A percentile compares a stretch with the other conserved stretches of the same genome.
Evolutionary conservation across 495 filamentous ascomycete species (phyloP).

Genomic region (Neurospora sp.): DNA sequence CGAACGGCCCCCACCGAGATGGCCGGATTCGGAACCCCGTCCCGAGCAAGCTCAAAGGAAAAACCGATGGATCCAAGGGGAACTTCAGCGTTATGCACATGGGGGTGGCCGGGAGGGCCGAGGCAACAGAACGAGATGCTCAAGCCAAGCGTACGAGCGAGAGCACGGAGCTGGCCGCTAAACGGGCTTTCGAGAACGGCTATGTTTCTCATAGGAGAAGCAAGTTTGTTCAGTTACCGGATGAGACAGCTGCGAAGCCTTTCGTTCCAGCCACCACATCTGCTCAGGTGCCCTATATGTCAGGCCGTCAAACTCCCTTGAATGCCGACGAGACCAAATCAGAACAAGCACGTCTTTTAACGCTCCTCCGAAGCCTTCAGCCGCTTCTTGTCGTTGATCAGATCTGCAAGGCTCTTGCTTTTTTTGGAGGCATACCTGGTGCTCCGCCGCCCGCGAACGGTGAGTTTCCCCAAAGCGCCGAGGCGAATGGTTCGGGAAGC

Average conservation of each 20-base stretch:
- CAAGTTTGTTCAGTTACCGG: slow-evolving; percentile 26
- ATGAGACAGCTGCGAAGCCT: slow-evolving; percentile 15
- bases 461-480: slow-evolving; percentile 42
- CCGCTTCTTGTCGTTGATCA: slow-evolving; percentile 45
- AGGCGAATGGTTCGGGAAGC: slow-evolving; percentile 42
- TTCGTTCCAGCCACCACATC: slow-evolving; percentile 6
- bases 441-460: slow-evolving; percentile 42
- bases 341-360: slow-evolving; percentile 45
- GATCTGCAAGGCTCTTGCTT: slow-evolving; percentile 47
- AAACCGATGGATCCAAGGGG: slow-evolving; percentile 46
- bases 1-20: slow-evolving; percentile 25
- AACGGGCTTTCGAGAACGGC: slow-evolving; percentile 37
- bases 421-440: slow-evolving; percentile 47
- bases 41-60: slow-evolving; percentile 46
- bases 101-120: slow-evolving; percentile 34
- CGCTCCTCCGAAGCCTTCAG: slow-evolving; percentile 40
- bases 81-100: slow-evolving; percentile 52
- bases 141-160: slow-evolving; percentile 48
- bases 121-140: slow-evolving; percentile 36
- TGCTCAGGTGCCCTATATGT: not conserved
- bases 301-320: slow-evolving; percentile 20
- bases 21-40: slow-evolving; percentile 48
- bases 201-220: slow-evolving; percentile 41
- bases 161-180: slow-evolving; percentile 42
- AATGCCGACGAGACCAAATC: slow-evolving; percentile 39